phyloP scores from a whole-genome alignment of 768 basidiomycete genomes.

The Boletellus emodensis region DNA sequence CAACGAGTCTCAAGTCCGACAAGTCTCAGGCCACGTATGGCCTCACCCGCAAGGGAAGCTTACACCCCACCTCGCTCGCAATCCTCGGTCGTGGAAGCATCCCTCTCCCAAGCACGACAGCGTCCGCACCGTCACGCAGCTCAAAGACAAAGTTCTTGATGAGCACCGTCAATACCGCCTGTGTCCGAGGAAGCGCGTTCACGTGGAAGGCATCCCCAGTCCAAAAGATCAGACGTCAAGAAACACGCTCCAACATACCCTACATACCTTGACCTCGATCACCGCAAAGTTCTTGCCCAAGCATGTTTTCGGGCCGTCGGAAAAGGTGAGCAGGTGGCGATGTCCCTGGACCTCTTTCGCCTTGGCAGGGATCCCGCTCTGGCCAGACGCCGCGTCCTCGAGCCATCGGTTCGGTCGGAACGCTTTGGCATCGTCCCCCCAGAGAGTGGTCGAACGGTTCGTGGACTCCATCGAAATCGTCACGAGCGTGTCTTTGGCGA shows the following conservation, averaged over 20 bases:
- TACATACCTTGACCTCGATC: slow-evolving; percentile 32
- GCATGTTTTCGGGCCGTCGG: slow-evolving; percentile 41
- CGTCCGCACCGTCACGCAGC: slow-evolving; percentile 34
- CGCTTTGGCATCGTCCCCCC: slow-evolving; percentile 56
- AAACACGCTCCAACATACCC: too few relatives aligned
- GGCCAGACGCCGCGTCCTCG: slow-evolving; percentile 9
- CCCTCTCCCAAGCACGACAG: slow-evolving; percentile 22
- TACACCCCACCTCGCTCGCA: slow-evolving; percentile 19
- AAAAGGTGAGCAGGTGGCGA: slow-evolving; percentile 48
- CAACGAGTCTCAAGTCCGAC: slow-evolving; percentile 32
- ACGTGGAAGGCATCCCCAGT: too few relatives aligned
- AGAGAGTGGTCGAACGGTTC: slow-evolving; percentile 50
- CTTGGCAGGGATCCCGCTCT: slow-evolving; percentile 19
- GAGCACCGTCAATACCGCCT: slow-evolving; percentile 43
- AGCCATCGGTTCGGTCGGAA: slow-evolving; percentile 68
- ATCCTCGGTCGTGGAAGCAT: slow-evolving; percentile 8
- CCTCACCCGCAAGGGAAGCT: slow-evolving; percentile 21
- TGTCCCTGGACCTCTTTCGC: slow-evolving; percentile 46
- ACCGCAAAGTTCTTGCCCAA: slow-evolving; percentile 28
- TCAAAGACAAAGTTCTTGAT: slow-evolving; percentile 37
- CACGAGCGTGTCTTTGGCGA: slow-evolving; percentile 46
- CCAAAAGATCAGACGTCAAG: too few relatives aligned
- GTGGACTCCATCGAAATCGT: slow-evolving; percentile 40
- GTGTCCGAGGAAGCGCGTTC: slow-evolving; percentile 9
- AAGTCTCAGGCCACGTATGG: slow-evolving; percentile 18